Conservation (phyloP, 2,329 filamentous ascomycete genomes). For the Trichoderma citrinoviride region DNA sequence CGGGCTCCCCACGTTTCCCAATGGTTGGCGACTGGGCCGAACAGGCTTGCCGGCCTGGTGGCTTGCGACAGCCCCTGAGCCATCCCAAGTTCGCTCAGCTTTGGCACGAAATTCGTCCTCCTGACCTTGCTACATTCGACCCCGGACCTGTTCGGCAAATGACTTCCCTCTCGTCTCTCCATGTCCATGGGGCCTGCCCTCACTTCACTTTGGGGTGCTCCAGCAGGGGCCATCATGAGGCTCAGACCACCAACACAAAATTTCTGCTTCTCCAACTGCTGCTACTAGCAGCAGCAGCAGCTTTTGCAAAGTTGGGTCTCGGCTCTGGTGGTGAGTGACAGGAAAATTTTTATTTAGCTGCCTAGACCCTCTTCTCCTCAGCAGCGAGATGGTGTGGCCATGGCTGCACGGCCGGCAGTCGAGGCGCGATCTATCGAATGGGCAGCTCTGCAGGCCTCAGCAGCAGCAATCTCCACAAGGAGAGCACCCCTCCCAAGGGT, state of each 20-base stretch:
- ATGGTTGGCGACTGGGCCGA: slow-evolving; percentile 4
- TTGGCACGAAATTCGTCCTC: not conserved
- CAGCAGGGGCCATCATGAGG: not conserved
- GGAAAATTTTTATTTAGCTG: slow-evolving; percentile 22
- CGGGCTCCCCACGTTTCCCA: slow-evolving; percentile 22
- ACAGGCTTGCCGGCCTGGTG: not conserved
- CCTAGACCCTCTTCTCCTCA: slow-evolving; percentile 21
- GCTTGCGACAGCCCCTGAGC: slow-evolving; percentile 4
- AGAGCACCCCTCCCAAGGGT: not conserved
- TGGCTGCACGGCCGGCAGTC: slow-evolving; percentile 17
- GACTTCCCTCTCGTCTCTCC: not conserved
- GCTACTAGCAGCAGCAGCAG: not conserved
- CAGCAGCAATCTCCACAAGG: not conserved
- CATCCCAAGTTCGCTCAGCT: not conserved
- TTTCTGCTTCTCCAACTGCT: not conserved
- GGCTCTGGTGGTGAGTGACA: slow-evolving; percentile 3
- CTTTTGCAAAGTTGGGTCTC: slow-evolving; percentile 3
- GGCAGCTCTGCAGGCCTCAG: not conserved
- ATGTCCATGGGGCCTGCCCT: not conserved
- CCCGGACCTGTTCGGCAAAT: not conserved
- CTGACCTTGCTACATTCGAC: slow-evolving; percentile 17
- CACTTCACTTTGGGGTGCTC: not conserved
- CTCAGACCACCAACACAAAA: slow-evolving; percentile 11
- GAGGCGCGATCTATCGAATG: slow-evolving; percentile 19
- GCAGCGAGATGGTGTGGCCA: slow-evolving; percentile 15